phyloP scores from a whole-genome alignment of 345 rosid species.

The Eucalyptus pauciflora region DNA sequence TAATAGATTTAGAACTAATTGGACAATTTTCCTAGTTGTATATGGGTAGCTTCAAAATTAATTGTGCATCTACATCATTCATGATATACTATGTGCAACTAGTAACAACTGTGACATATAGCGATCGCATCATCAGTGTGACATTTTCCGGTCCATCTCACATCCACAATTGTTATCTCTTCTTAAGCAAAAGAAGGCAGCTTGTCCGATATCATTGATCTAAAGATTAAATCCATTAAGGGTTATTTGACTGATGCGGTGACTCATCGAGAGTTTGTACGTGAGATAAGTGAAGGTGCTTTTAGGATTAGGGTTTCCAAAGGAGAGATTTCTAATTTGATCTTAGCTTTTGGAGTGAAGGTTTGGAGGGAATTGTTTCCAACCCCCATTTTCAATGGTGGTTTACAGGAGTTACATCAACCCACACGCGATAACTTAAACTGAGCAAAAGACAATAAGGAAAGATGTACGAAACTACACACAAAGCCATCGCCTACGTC shows the following conservation, averaged over 20 bases:
- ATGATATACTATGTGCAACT: background rate
- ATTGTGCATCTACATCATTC: background rate
- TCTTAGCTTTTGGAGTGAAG: background rate
- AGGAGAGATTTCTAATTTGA: background rate
- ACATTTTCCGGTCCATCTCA: background rate
- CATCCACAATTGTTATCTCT: background rate
- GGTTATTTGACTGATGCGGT: background rate
- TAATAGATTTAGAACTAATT: background rate
- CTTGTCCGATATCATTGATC: background rate
- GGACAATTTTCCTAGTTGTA: background rate
- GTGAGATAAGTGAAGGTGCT: background rate
- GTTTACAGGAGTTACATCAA: background rate
- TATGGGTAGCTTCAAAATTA: background rate
- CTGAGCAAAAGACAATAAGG: background rate
- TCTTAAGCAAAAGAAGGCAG: background rate
- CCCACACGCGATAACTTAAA: background rate
- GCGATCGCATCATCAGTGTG: accelerated
- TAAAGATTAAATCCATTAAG: background rate
- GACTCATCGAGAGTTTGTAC: background rate
- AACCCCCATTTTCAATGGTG: background rate
- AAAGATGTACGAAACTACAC: background rate
- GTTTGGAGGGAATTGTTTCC: background rate
- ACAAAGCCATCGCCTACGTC: background rate
- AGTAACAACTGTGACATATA: background rate
- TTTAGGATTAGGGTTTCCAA: background rate